Conservation (phyloP, 2,329 filamentous ascomycete species). For the Aspergillus niger region DNA sequence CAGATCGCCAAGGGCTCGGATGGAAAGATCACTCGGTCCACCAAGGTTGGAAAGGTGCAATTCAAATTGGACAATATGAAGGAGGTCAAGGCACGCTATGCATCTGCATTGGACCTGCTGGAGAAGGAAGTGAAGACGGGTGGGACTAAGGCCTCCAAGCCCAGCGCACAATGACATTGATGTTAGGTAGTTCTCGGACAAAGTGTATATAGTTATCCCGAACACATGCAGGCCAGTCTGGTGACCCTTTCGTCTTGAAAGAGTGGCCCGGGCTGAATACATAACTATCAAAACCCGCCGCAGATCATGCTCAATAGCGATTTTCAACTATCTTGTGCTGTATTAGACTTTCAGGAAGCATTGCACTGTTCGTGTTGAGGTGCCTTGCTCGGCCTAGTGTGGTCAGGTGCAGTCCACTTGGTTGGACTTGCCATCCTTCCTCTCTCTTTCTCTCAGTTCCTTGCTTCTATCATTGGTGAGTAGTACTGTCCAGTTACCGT, state of each 20-base stretch:
- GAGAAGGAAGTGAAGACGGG: conserved; percentile 39
- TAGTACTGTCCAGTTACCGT: too few relatives aligned
- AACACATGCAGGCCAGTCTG: not conserved
- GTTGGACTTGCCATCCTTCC: not conserved
- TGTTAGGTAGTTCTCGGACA: not conserved
- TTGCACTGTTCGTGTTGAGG: not conserved
- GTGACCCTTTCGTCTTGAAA: not conserved
- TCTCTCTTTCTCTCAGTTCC: not conserved
- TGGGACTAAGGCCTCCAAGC: not conserved
- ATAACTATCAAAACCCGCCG: not conserved
- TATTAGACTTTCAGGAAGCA: not conserved
- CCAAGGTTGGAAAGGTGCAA: conserved; percentile 32
- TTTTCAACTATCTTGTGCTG: not conserved
- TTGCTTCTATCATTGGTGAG: too few relatives aligned
- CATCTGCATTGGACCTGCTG: conserved; percentile 37
- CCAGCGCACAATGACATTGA: not conserved
- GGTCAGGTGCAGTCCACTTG: not conserved
- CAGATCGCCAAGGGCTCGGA: conserved; percentile 63
- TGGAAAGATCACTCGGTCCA: conserved; percentile 36
- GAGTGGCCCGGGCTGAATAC: not conserved
- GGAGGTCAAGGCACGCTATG: conserved; percentile 36
- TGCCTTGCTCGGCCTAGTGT: not conserved
- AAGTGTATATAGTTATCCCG: conserved; percentile 4
- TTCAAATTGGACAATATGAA: conserved; percentile 33
- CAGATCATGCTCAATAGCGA: not conserved